A percentile compares a stretch with the other conserved stretches of the same genome.
Evolutionary conservation across 257 asterid genomes (phyloP).

Genomic region (Solanum habrochaites): DNA sequence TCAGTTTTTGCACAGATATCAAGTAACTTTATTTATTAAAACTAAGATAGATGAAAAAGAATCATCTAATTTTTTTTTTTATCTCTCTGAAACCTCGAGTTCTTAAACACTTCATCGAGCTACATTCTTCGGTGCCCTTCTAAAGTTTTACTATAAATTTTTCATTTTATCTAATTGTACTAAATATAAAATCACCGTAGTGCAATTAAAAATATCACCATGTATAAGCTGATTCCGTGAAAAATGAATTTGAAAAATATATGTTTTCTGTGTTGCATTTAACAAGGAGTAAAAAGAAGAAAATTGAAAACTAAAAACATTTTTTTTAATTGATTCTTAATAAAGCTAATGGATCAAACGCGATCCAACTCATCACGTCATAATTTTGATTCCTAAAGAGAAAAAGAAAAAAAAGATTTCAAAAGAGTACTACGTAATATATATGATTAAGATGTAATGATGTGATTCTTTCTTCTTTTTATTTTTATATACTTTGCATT

Average conservation of each 20-base stretch:
- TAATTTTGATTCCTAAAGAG: not conserved
- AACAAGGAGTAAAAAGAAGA: not conserved
- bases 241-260: too few relatives aligned
- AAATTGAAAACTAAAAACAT: not conserved
- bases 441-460: not conserved
- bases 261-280: not conserved
- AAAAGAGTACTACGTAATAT: not conserved
- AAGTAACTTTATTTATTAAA: fast-evolving
- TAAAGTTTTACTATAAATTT: not conserved
- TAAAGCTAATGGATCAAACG: not conserved
- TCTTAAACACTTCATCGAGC: not conserved
- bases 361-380: not conserved
- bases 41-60: fast-evolving
- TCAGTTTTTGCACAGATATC: too few relatives aligned
- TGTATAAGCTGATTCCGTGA: not conserved
- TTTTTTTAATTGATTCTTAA: not conserved
- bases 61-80: fast-evolving
- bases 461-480: not conserved
- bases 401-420: not conserved
- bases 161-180: not conserved
- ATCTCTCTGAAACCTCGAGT: too few relatives aligned
- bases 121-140: not conserved
- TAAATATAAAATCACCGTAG: not conserved
- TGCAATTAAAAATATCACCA: too few relatives aligned
- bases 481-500: not conserved